Conservation (phyloP, 2,329 filamentous ascomycete genomes). For the Alternaria dauci region DNA sequence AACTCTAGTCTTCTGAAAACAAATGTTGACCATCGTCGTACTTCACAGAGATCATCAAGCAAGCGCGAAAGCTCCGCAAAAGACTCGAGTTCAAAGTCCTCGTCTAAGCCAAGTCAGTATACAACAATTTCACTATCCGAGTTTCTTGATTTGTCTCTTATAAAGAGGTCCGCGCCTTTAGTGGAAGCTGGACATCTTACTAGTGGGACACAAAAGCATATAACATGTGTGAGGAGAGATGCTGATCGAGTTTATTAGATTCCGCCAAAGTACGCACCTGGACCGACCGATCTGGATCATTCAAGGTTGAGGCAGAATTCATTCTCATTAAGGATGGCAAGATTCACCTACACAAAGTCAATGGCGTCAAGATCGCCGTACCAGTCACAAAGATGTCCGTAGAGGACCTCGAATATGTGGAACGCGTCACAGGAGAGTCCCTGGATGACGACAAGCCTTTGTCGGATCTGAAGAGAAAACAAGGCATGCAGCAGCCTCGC, state of each 20-base stretch:
- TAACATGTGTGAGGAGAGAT: neutral
- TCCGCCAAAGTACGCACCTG: slow-evolving; percentile 83
- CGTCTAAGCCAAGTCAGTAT: slow-evolving; percentile 76
- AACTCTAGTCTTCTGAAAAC: slow-evolving; percentile 77
- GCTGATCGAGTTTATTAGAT: slow-evolving; percentile 59
- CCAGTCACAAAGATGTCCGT: slow-evolving; percentile 95
- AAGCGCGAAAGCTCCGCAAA: slow-evolving; percentile 72
- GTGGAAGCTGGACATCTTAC: neutral
- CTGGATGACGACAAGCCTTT: slow-evolving; percentile 92
- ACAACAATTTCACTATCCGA: neutral
- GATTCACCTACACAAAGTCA: slow-evolving; percentile 96
- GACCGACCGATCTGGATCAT: slow-evolving; percentile 94
- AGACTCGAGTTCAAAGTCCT: slow-evolving; percentile 55
- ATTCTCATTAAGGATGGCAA: slow-evolving; percentile 94
- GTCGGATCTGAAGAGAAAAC: slow-evolving; percentile 74
- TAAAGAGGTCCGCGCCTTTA: neutral
- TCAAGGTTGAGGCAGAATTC: slow-evolving; percentile 97
- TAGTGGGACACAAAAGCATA: neutral
- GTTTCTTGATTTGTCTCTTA: neutral
- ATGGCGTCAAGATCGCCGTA: slow-evolving; percentile 97
- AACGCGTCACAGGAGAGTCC: slow-evolving; percentile 84
- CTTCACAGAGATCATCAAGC: slow-evolving; percentile 75
- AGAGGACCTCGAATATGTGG: slow-evolving; percentile 94
- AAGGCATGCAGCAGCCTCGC: slow-evolving; percentile 48
- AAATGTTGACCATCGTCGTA: slow-evolving; percentile 72